Conservation (phyloP, 306 rosid species). For the Trifolium repens region DNA sequence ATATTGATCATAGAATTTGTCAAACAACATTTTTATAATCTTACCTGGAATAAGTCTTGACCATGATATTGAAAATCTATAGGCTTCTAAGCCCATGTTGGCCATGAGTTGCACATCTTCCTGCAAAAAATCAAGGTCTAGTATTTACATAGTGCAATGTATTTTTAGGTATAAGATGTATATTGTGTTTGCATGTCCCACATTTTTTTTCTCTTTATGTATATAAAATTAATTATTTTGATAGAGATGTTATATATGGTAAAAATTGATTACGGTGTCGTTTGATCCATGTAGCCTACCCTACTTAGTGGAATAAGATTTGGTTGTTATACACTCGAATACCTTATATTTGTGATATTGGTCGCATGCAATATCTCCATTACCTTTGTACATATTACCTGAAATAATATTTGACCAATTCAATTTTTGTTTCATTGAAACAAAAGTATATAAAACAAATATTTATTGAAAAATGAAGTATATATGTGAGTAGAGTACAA, state of each 20-base stretch:
- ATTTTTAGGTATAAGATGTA: too few species aligned
- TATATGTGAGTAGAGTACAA: neutral
- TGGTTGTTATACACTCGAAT: neutral
- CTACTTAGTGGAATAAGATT: too few species aligned
- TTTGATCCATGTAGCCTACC: neutral
- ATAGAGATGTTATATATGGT: too few species aligned
- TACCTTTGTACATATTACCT: constrained; percentile 30
- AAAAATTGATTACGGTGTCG: neutral
- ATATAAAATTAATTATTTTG: too few species aligned
- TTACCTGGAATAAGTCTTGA: constrained; percentile 51
- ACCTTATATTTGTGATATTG: constrained; percentile 52
- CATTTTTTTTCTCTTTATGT: neutral
- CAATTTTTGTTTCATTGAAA: neutral
- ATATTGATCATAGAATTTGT: neutral
- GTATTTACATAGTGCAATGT: neutral
- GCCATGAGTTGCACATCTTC: constrained; percentile 52
- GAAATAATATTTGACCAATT: constrained; percentile 16
- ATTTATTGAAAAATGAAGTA: neutral
- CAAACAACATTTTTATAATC: neutral
- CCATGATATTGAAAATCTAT: constrained; percentile 56
- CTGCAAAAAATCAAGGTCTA: constrained; percentile 26
- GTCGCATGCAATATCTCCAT: constrained; percentile 43
- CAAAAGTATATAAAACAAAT: neutral
- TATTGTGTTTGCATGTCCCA: neutral
- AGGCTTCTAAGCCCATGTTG: constrained; percentile 45